A percentile compares a stretch with the other conserved stretches of the same genome.
Evolutionary conservation across 139 green algal species (phyloP).

Genomic region (Volvox reticuliferus): DNA sequence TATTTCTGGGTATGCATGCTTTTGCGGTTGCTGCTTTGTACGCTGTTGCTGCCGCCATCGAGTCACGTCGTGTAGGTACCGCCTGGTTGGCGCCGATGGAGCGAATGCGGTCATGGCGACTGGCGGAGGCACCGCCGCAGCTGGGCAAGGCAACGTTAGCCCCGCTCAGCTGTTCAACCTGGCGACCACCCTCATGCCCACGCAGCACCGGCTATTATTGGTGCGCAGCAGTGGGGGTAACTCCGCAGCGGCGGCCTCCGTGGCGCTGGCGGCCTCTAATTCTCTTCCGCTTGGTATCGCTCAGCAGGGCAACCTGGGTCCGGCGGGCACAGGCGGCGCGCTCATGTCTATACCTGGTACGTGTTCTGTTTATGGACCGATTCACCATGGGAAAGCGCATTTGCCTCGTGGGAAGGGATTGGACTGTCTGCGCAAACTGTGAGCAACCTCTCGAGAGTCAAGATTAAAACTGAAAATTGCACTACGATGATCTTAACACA

Average conservation of each 20-base stretch:
- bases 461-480: too few species aligned
- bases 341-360: background rate
- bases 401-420: too few species aligned
- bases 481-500: too few species aligned
- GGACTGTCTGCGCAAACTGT: too few species aligned
- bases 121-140: background rate
- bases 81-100: background rate
- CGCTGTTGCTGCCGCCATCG: background rate
- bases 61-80: background rate
- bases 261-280: conserved; percentile 31
- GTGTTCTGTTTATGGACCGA: too few species aligned
- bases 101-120: background rate
- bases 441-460: too few species aligned
- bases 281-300: conserved; percentile 19
- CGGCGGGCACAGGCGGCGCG: background rate
- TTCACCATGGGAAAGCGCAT: too few species aligned
- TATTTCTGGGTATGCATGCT: too few species aligned
- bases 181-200: conserved; percentile 42
- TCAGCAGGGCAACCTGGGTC: background rate
- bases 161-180: conserved; percentile 31
- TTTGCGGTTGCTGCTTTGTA: background rate
- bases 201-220: conserved; percentile 53
- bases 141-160: background rate
- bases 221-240: background rate
- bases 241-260: background rate